These are phyloP conservation scores for Oxytropis ochrocephala DNA, from an alignment of 306 rosid genomes.

Conservation along the genomic window DNA sequence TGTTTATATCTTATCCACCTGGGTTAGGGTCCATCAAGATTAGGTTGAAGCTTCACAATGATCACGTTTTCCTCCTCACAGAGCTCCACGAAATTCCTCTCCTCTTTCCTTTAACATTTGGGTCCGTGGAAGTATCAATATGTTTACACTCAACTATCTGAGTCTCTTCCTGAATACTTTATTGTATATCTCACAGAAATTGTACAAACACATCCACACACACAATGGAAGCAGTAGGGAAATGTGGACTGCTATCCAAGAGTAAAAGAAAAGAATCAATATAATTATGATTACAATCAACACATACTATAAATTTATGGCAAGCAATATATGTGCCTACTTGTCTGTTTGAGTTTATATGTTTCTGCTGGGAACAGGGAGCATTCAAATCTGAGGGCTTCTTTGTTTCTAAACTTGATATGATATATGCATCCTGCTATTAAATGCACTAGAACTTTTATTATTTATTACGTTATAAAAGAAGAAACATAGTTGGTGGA, in stretches of 20 bases:
- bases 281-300: background rate
- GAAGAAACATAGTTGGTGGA: background rate
- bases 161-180: too few species aligned
- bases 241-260: background rate
- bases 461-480: background rate
- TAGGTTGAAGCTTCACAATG: too few species aligned
- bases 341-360: conserved; percentile 5
- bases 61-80: too few species aligned
- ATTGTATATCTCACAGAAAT: too few species aligned
- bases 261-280: background rate
- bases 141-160: too few species aligned
- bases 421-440: background rate
- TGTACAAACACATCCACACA: too few species aligned
- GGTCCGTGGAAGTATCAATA: too few species aligned
- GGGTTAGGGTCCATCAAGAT: too few species aligned
- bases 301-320: background rate
- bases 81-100: too few species aligned
- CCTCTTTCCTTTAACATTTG: too few species aligned
- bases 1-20: background rate
- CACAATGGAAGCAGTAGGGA: background rate
- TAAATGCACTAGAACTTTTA: background rate
- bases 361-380: background rate
- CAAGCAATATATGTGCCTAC: background rate
- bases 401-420: background rate
- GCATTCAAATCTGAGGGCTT: background rate